These are phyloP conservation scores for Anacardium occidentale DNA, from an alignment of 345 rosid species.

Conservation along the genomic window DNA sequence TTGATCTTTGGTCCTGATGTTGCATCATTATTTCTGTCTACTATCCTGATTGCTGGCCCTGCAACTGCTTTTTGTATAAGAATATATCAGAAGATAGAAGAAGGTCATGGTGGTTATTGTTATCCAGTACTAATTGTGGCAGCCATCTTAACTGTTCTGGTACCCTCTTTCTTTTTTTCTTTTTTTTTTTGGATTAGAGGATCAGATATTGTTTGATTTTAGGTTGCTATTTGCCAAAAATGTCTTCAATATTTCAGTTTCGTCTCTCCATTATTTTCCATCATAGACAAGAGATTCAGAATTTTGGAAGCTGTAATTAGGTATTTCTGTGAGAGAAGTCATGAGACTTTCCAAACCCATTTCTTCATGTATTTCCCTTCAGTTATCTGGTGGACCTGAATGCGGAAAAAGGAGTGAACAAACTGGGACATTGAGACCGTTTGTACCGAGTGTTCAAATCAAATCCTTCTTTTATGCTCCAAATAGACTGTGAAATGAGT, in stretches of 20 bases:
- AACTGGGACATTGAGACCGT: neutral
- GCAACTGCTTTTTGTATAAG: slow-evolving; percentile 62
- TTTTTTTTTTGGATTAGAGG: neutral
- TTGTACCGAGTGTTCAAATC: neutral
- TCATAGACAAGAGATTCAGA: neutral
- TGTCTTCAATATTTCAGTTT: neutral
- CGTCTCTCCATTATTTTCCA: neutral
- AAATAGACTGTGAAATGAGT: slow-evolving; percentile 5
- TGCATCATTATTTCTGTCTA: slow-evolving; percentile 65
- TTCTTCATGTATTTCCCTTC: neutral
- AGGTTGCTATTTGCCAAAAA: neutral
- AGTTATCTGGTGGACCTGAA: neutral
- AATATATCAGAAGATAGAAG: slow-evolving; percentile 48
- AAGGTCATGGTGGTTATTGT: slow-evolving; percentile 27
- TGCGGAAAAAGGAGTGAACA: neutral
- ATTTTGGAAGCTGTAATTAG: neutral
- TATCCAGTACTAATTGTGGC: slow-evolving; percentile 45
- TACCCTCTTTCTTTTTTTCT: slow-evolving; percentile 30
- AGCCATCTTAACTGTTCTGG: slow-evolving; percentile 56
- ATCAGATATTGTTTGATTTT: neutral
- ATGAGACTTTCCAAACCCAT: neutral
- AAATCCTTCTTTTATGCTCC: neutral
- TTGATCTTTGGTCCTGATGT: slow-evolving; percentile 89
- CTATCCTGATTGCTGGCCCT: slow-evolving; percentile 65
- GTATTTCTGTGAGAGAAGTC: neutral